phyloP scores from a whole-genome alignment of 2,329 filamentous ascomycete species.

The Colletotrichum liaoningense region DNA sequence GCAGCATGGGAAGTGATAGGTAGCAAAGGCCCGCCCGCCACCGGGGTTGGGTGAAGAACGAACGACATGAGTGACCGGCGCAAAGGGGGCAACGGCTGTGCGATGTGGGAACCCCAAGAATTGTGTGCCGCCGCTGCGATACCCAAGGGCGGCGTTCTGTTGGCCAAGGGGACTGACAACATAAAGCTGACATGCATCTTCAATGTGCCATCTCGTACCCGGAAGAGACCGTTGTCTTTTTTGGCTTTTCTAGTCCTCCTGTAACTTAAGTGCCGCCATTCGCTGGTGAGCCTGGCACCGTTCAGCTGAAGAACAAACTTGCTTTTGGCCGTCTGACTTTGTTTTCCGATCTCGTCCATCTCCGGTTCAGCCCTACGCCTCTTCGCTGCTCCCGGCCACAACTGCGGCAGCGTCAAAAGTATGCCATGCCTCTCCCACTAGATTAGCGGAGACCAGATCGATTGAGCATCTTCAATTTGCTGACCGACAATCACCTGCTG shows the following conservation, averaged over 20 bases:
- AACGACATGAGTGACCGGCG: not conserved
- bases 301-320: not conserved
- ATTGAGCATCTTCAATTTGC: not conserved
- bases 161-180: not conserved
- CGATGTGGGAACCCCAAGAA: not conserved
- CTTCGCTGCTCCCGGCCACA: not conserved
- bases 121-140: conserved; percentile 5
- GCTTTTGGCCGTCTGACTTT: not conserved
- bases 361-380: conserved; percentile 27
- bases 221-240: not conserved
- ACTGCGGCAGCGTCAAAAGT: not conserved
- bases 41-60: not conserved
- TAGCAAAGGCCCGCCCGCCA: not conserved
- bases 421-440: not conserved
- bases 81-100: not conserved
- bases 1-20: not conserved
- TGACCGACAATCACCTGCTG: not conserved
- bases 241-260: not conserved
- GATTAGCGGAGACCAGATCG: not conserved
- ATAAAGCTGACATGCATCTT: conserved; percentile 11
- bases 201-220: not conserved
- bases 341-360: not conserved
- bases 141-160: not conserved
- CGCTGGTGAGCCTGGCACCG: not conserved
- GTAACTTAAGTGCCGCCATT: not conserved